Percentiles rank a stretch among this genome's conserved stretches.
These are phyloP conservation scores for Lepiota venenata DNA, from an alignment of 768 basidiomycete species.

Conservation along the genomic window DNA sequence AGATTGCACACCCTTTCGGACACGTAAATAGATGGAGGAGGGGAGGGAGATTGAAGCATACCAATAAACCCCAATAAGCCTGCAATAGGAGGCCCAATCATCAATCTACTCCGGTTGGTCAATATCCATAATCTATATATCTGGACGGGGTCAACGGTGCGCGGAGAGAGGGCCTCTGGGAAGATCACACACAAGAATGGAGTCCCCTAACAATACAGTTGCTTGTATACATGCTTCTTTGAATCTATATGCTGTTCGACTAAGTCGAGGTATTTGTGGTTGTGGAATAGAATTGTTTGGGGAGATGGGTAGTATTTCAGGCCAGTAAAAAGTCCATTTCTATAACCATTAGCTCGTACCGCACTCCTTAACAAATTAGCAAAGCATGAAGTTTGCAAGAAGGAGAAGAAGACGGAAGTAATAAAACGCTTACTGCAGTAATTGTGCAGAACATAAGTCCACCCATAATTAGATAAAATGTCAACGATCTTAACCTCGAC, in stretches of 20 bases:
- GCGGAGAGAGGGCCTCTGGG: too few species aligned
- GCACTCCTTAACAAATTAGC: too few species aligned
- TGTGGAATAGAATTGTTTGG: too few species aligned
- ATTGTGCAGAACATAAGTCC: constrained; percentile 1
- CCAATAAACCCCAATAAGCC: neutral
- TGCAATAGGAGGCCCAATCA: neutral
- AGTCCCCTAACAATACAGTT: neutral
- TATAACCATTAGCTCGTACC: neutral
- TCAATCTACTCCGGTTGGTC: neutral
- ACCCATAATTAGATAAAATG: neutral
- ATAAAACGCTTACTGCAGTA: neutral
- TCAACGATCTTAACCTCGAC: neutral
- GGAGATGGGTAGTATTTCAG: neutral
- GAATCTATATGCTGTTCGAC: neutral
- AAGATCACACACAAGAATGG: neutral
- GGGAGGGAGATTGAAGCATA: neutral
- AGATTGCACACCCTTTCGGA: neutral
- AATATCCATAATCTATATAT: constrained; percentile 1
- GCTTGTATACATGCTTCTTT: neutral
- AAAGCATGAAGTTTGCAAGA: too few species aligned
- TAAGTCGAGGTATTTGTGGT: neutral
- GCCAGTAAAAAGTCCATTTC: neutral
- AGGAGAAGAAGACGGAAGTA: too few species aligned
- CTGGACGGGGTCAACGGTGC: neutral
- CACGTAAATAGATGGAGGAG: neutral